Percentiles rank a stretch among this genome's conserved stretches.
These are phyloP conservation scores for Globisporangium viniferum DNA, from an alignment of 352 stramenopile species.

Conservation along the genomic window DNA sequence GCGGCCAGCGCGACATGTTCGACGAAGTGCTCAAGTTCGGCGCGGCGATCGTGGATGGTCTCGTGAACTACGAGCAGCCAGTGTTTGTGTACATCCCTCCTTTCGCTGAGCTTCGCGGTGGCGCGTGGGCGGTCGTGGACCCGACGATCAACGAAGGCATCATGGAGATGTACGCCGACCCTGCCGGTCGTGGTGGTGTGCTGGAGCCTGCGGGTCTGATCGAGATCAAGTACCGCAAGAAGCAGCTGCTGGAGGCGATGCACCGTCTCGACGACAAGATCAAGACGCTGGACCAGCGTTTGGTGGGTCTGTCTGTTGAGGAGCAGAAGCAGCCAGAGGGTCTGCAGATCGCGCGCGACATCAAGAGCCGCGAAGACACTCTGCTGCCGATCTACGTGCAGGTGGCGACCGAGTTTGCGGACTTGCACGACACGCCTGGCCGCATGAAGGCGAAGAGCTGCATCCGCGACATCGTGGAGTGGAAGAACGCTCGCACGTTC, in stretches of 20 bases:
- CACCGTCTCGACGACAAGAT: constrained; percentile 96
- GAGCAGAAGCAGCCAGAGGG: constrained; percentile 38
- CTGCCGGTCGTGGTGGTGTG: constrained; percentile 93
- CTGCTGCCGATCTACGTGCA: constrained; percentile 97
- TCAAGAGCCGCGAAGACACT: constrained; percentile 90
- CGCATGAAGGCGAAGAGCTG: constrained; percentile 99
- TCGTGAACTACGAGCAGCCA: constrained; percentile 98
- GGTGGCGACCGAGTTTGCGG: constrained; percentile 98
- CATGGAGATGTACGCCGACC: constrained; percentile 99
- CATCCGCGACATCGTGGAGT: constrained; percentile 96
- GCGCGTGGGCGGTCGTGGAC: constrained; percentile 99
- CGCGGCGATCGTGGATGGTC: constrained; percentile 98
- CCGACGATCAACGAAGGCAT: constrained; percentile 98
- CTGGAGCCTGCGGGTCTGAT: constrained; percentile 98
- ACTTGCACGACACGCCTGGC: constrained; percentile 99
- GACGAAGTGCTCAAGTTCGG: constrained; percentile 99
- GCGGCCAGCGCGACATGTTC: constrained; percentile 99
- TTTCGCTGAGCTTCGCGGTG: constrained; percentile 97
- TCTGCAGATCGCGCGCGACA: constrained; percentile 83
- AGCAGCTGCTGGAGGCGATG: constrained; percentile 96
- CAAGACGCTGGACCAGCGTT: constrained; percentile 71
- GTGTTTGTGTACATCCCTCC: constrained; percentile 99
- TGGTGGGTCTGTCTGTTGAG: constrained; percentile 57
- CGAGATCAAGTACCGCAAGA: constrained; percentile 99
- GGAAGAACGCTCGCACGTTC: constrained; percentile 93